Base-by-base conservation (phyloP, 2,329 filamentous ascomycete genomes). In the Epichloe typhina region DNA sequence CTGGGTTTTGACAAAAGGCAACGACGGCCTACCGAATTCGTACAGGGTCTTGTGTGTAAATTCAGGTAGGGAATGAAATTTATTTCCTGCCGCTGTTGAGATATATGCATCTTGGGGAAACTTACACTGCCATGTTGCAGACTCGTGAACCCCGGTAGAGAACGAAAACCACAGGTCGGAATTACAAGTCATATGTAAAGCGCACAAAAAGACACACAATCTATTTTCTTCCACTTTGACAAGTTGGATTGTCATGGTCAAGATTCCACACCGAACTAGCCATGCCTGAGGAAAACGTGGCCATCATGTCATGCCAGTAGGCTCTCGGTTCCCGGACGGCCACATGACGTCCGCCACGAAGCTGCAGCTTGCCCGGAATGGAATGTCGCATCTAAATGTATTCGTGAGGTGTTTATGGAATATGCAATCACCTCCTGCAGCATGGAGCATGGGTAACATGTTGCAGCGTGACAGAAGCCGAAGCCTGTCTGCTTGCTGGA, bases 281-380 rank as follows among this genome's bases (percentile, higher is more conserved):
- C 26, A 31, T 31, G 26, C 26, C 26, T 3, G 26, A 6, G 19
- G 39, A 37, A 50, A 43, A 45, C 26, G 40, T 43, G 40, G 6
- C 38, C 23, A 21, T 48, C 41, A 41, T 26, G 31, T 39, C 41
- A 33, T 48, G 46, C 45, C 46, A 35, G 40, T 38, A 37, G 26
- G 39, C 46, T 26, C 31, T 43, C 42, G 43, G 31, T 39, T 44
- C 37, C 42, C 21, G 43, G 38, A 47, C 37, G 38, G n/a, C 37
- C 47, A 50, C 43, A 50, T 49, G 50, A 49, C 39, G 46, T 1
- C 35, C 43, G 42, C 43, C 41, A 49, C 50, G 9, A n/a, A 26
- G 23, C 47, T 52, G 50, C 46, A 45, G 40, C 37, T 35, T 15
- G 26, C 37, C 35, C 2, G 43, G 21, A 39, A 41, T 21, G 47